Conservation (phyloP, 75 land plant species). For the Selaginella tamariscina region DNA sequence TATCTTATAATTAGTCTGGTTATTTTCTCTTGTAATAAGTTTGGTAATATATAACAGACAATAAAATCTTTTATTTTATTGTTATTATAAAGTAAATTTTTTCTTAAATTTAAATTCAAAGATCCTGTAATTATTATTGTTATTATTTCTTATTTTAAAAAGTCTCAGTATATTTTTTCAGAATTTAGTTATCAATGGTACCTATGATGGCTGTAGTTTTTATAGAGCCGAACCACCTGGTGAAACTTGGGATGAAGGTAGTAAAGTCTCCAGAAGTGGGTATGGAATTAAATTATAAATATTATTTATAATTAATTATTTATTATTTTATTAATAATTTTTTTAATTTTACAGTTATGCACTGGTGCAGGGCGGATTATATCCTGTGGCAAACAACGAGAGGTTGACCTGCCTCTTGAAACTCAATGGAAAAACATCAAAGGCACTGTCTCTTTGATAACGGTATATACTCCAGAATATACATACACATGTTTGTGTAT, state of each 20-base stretch:
- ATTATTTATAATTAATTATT: background rate
- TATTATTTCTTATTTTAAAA: no score
- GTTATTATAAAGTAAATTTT: background rate
- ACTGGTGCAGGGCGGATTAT: slow-evolving; percentile 32
- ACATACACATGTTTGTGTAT: slow-evolving; percentile 5
- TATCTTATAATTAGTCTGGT: background rate
- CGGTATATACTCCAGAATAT: slow-evolving; percentile 15
- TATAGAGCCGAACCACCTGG: slow-evolving; percentile 34
- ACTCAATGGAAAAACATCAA: slow-evolving; percentile 15
- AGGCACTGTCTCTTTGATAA: slow-evolving; percentile 27
- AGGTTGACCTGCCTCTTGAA: slow-evolving; percentile 22
- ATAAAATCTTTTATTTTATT: background rate
- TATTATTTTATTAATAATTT: background rate
- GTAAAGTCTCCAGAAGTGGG: slow-evolving; percentile 12
- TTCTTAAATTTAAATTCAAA: background rate
- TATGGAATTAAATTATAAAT: slow-evolving; percentile 5
- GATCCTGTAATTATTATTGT: background rate
- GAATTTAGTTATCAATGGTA: slow-evolving; percentile 18
- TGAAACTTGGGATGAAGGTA: slow-evolving; percentile 23
- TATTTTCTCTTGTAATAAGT: background rate
- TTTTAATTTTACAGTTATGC: slow-evolving; percentile 27
- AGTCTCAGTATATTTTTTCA: background rate
- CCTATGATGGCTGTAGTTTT: slow-evolving; percentile 27
- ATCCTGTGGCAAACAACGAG: slow-evolving; percentile 30
- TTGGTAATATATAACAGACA: background rate